phyloP scores from a whole-genome alignment of 371 early-diverging fungal genomes.

The Capillidium rhysosporum region DNA sequence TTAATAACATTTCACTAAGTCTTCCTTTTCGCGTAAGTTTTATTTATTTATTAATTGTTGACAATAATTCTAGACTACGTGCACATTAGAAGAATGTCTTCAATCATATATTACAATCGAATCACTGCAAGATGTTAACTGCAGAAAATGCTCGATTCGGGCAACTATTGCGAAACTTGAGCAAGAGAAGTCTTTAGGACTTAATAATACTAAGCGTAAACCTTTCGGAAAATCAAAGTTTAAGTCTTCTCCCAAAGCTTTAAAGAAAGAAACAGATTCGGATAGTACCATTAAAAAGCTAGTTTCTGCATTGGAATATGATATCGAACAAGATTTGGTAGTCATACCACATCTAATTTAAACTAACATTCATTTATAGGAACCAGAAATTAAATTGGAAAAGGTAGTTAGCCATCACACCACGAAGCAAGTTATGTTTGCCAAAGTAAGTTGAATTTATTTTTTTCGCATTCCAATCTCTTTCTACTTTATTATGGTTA shows the following conservation, averaged over 20 bases:
- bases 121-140: slow-evolving; percentile 45
- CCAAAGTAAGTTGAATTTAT: slow-evolving; percentile 11
- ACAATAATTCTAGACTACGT: slow-evolving; percentile 15
- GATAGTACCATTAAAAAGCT: neutral
- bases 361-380: neutral
- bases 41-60: neutral
- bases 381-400: slow-evolving; percentile 12
- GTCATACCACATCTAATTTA: neutral
- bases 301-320: slow-evolving; percentile 10
- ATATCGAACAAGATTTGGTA: slow-evolving; percentile 12
- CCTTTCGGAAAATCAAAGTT: slow-evolving; percentile 4
- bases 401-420: slow-evolving; percentile 20
- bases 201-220: slow-evolving; percentile 7
- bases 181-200: slow-evolving; percentile 2
- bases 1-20: slow-evolving; percentile 57
- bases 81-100: slow-evolving; percentile 43
- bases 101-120: slow-evolving; percentile 45
- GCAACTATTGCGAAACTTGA: slow-evolving; percentile 26
- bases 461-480: neutral
- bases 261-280: neutral
- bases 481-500: neutral
- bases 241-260: neutral
- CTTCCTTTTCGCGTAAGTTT: slow-evolving; percentile 32
- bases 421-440: slow-evolving; percentile 38
- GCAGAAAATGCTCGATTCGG: slow-evolving; percentile 45